A percentile compares a stretch with the other conserved stretches of the same genome.
Conservation (phyloP, 108 stramenopile genomes). For the Parietichytrium sp. region DNA sequence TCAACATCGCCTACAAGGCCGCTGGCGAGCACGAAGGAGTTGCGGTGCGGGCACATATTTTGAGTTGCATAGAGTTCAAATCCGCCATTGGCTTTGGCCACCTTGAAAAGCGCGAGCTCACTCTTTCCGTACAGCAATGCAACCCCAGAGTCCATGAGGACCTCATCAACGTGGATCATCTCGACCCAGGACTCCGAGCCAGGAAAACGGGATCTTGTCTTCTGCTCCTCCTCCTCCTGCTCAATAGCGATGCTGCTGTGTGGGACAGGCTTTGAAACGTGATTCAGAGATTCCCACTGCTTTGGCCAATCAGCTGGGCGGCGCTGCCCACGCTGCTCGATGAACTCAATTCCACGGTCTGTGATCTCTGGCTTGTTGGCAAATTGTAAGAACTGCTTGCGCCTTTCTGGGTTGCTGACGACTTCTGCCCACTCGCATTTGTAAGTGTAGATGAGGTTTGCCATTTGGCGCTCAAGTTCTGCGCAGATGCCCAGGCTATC, state of each 20-base stretch:
- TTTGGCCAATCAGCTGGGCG: slow-evolving; percentile 84
- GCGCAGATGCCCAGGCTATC: slow-evolving; percentile 84
- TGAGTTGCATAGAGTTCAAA: slow-evolving; percentile 76
- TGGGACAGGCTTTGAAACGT: background rate
- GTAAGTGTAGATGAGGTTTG: slow-evolving; percentile 82
- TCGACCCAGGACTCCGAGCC: slow-evolving; percentile 77
- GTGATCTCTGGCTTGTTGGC: slow-evolving; percentile 73
- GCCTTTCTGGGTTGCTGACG: slow-evolving; percentile 72
- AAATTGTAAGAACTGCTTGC: slow-evolving; percentile 79
- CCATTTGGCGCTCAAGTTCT: slow-evolving; percentile 80
- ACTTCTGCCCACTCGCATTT: slow-evolving; percentile 91
- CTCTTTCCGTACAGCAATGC: slow-evolving; percentile 79
- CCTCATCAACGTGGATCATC: slow-evolving; percentile 71
- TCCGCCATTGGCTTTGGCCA: slow-evolving; percentile 55
- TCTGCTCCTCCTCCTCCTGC: background rate
- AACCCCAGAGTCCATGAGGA: slow-evolving; percentile 75
- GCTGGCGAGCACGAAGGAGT: slow-evolving; percentile 85
- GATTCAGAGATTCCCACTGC: slow-evolving; percentile 76
- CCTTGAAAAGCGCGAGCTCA: slow-evolving; percentile 86
- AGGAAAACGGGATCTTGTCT: slow-evolving; percentile 67
- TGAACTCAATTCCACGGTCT: slow-evolving; percentile 80
- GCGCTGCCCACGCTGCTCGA: slow-evolving; percentile 76
- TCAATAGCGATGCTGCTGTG: background rate
- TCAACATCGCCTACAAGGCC: slow-evolving; percentile 77
- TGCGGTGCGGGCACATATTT: slow-evolving; percentile 89